phyloP scores from a whole-genome alignment of 2,329 filamentous ascomycete species.

The Dothideomycetidae sp. region DNA sequence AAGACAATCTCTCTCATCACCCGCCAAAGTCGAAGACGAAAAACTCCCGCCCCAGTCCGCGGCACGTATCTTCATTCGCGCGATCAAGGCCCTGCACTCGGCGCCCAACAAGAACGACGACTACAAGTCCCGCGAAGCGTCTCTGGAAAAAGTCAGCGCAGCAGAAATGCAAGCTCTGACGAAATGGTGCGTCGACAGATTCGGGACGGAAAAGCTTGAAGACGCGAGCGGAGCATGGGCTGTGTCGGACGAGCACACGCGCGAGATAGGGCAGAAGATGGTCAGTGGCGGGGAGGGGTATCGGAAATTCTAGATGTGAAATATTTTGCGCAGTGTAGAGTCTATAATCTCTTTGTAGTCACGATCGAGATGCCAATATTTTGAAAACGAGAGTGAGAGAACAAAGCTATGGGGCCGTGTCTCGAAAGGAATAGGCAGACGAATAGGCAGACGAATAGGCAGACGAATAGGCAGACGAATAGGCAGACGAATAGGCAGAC shows the following conservation, averaged over 20 bases:
- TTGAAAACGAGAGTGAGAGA: no score
- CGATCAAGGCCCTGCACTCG: conserved; percentile 26
- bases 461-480: no score
- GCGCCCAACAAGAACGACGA: conserved; percentile 3
- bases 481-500: no score
- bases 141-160: conserved; percentile 23
- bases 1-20: conserved; percentile 9
- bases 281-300: conserved; percentile 31
- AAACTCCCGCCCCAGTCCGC: conserved; percentile 13
- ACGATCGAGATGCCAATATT: no score
- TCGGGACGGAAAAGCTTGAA: conserved; percentile 27
- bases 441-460: no score
- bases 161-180: conserved; percentile 30
- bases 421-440: no score
- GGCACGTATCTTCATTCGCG: conserved; percentile 21
- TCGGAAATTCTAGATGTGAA: conserved; percentile 28
- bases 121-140: conserved; percentile 18
- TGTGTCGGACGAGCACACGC: conserved; percentile 27
- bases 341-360: no score
- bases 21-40: conserved; percentile 6
- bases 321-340: not conserved
- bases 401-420: no score
- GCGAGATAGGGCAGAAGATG: conserved; percentile 30
- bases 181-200: conserved; percentile 31
- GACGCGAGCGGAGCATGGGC: conserved; percentile 34